Evolutionary conservation across 2,329 filamentous ascomycete genomes (phyloP), one percentile per base, ranked within the genome.

Genomic region (Plenodomus lindquistii): DNA sequence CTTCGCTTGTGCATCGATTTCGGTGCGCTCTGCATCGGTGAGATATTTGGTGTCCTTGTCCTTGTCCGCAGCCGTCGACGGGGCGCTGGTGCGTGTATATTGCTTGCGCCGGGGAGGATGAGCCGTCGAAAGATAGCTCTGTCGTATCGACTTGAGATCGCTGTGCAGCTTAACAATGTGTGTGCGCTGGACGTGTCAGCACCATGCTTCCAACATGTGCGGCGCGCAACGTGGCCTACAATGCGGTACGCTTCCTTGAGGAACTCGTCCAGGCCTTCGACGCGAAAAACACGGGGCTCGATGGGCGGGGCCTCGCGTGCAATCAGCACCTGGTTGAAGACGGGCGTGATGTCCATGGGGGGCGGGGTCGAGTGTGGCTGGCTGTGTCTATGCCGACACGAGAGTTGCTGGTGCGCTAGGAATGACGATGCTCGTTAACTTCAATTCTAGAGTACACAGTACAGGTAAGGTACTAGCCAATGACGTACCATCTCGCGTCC

Each of bases 161-260:
- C 78, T 78, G 62, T 91, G 86, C 29, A 99, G 84, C 42, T 87
- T 89, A 52, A 83, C 76, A 52, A 97, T 95, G 69, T 95, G 91
- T 7, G 85, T 82, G 69, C 96, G 94, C 91, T 96, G 65, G 39
- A 20, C 16, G 39, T 21, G 48, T 62, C 50, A 65, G 64, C 56
- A 70, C 55, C 46, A 46, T 46, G 35, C 21, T 24, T 17, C 22
- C 20, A 36, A 34, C 46, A 46, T 39, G 20, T 31, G 42, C 43
- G 44, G 39, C 37, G 27, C 47, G 57, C 52, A 57, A 60, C 54
- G 65, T 66, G 42, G 72, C 81, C 65, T 77, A 95, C 92, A 72
- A 97, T 97, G 69, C 88, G 85, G 75, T 96, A 94, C 44, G 94
- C 94, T 75, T 97, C 93, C 68, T 93, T 91, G 27, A 97, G 78